Base-by-base conservation (phyloP, 352 stramenopile species). In the Blastocystis sp. region DNA sequence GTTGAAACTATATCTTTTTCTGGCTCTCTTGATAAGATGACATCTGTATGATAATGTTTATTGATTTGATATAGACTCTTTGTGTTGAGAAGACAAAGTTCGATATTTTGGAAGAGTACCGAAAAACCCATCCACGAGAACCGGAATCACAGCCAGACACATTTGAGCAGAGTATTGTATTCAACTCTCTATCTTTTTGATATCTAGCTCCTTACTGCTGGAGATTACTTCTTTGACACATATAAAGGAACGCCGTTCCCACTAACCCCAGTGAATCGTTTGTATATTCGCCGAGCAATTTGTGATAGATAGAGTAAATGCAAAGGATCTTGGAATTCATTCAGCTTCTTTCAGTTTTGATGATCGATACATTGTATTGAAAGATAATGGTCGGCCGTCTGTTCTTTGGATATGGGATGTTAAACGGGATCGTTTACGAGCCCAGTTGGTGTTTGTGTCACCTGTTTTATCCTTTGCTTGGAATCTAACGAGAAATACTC, bases 371-470 rank as follows among this genome's bases (percentile, higher is more conserved):
- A 51, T 84, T 22, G 44, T 57, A 15, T 4, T 66, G 53, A 84
- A 84, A 51, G 73, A 84, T 35, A 84, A 84, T 48, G 30, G 48
- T 17, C 19, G 73, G 15, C 51, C n/a, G 4, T 84, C 73, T 2
- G 59, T 66, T 33, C 73, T 84, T 22, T 84, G 73, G 73, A 44
- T 84, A 3, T 84, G 73, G 73, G 73, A 84, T 57, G 56, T 84
- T 15, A 84, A 84, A 37, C 73, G 73, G 9, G 48, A 66, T 48
- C 59, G 22, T 30, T 22, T 84, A 51, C 24, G 22, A 22, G 9
- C 53, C 3, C 58, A 84, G 13, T 13, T 84, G 9, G 22, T 48
- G 17, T 84, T 84, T 68, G 35, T 27, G 0, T 69, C 73, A 1
- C 73, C 48, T 4, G 53, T 84, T 1, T 11, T 84, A 15, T 33